Evolutionary conservation across 352 stramenopile genomes (phyloP), one percentile per base, ranked within the genome.

Genomic region (Phytophthora capsici): DNA sequence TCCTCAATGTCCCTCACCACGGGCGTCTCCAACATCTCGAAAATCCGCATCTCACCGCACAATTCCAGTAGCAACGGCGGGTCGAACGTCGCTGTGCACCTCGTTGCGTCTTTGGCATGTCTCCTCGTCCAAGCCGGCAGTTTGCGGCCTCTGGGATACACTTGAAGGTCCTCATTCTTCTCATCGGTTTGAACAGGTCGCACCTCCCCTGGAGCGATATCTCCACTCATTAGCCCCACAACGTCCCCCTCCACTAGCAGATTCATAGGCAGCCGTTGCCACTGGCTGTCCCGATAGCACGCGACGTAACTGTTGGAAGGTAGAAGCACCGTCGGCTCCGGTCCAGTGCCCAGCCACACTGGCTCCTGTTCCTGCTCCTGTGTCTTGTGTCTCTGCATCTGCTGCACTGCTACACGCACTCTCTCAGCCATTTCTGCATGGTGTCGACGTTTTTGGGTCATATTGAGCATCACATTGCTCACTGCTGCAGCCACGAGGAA

Each of bases 31-130:
- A 82, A 67, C 86, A 96, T 91, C 45, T 85, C 73, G 43, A 93
- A 94, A n/a, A 96, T 75, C 14, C 87, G 82, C 84, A 96, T 96
- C 55, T 94, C 86, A 6, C 88, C 88, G 44, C 88, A 96, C 17
- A 96, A 72, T 41, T 86, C 74, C n/a, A 96, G 63, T 32, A 96
- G 41, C 41, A 93, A 59, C 16, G 83, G 65, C 7, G 86, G 75
- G 43, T 94, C 76, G 62, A 95, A 95, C 32, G 88, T 95, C 6
- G 81, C 85, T 6, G 90, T 92, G 57, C 68, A 86, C 13, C 88
- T 73, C 22, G 79, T 51, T 17, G 74, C 84, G 14, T 93, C 86
- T n/a, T 72, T 72, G 6, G 66, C 56, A 28, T 80, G 69, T 48
- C 57, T 67, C 13, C 53, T 72, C 7, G 65, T 81, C 75, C 75